These are phyloP conservation scores for Capronia americana DNA, from an alignment of 2,329 filamentous ascomycete species.

Conservation along the genomic window DNA sequence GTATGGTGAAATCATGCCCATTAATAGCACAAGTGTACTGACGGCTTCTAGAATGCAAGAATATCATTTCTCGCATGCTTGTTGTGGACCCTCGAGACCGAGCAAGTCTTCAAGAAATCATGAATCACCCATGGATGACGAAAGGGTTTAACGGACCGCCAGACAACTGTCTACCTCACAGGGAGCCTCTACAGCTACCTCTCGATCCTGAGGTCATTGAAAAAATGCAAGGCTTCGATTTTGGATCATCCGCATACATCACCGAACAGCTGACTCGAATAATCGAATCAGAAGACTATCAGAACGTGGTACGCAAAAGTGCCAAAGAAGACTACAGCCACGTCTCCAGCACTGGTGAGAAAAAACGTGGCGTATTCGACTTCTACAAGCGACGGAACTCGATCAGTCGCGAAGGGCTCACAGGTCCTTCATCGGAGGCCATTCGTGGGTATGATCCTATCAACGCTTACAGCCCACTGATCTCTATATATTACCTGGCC, in stretches of 20 bases:
- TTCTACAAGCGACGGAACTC: conserved; percentile 97
- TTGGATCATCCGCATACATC: conserved; percentile 85
- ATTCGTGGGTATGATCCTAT: conserved; percentile 84
- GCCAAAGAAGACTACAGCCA: conserved; percentile 68
- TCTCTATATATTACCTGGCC: conserved; percentile 97
- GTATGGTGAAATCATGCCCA: conserved; percentile 59
- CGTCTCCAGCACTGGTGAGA: conserved; percentile 70
- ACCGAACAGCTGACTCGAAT: conserved; percentile 79
- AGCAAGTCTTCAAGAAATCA: conserved; percentile 86
- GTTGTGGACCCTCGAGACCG: conserved; percentile 90
- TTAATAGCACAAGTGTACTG: conserved; percentile 43
- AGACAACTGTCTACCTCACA: conserved; percentile 83
- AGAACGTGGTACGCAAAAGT: conserved; percentile 77
- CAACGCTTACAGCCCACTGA: conserved; percentile 88
- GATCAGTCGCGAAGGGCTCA: conserved; percentile 84
- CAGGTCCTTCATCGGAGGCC: conserved; percentile 82
- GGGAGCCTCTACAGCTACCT: conserved; percentile 84
- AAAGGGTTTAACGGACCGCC: conserved; percentile 87
- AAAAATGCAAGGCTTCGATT: conserved; percentile 98
- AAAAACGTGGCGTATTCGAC: conserved; percentile 88
- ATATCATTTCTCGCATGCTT: conserved; percentile 91
- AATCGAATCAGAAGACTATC: conserved; percentile 94
- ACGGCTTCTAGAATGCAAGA: conserved; percentile 77
- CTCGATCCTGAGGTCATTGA: conserved; percentile 82
- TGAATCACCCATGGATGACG: conserved; percentile 93